A percentile compares a stretch with the other conserved stretches of the same genome.
Evolutionary conservation across 2,329 filamentous ascomycete species (phyloP).

Genomic region (Orbilia javanica): DNA sequence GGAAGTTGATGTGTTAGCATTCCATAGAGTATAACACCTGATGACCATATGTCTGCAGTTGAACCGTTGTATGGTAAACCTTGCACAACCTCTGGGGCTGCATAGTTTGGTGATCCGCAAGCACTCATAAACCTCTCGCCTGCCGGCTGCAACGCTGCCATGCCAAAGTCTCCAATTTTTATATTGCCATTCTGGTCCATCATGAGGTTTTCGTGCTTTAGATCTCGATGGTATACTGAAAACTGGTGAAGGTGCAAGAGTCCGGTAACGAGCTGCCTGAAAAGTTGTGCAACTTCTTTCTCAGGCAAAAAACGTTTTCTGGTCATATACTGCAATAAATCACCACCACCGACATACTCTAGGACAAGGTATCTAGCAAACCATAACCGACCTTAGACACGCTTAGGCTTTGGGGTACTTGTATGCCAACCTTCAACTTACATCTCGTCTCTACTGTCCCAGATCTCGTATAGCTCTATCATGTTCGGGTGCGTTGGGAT

Average conservation of each 20-base stretch:
- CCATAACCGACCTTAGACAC: not conserved
- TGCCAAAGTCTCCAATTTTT: conserved; percentile 97
- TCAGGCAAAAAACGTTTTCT: conserved; percentile 79
- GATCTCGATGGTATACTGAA: conserved; percentile 93
- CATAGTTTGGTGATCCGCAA: conserved; percentile 96
- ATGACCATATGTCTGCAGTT: conserved; percentile 92
- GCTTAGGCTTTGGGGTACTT: not conserved
- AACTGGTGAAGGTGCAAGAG: conserved; percentile 93
- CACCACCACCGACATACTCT: conserved; percentile 86
- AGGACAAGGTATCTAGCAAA: conserved; percentile 84
- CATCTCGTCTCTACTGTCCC: conserved; percentile 97
- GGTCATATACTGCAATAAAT: conserved; percentile 89
- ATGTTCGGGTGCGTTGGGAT: conserved; percentile 95
- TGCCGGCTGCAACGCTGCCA: conserved; percentile 90
- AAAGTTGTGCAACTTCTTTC: conserved; percentile 83
- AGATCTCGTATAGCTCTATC: conserved; percentile 93
- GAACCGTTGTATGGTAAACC: conserved; percentile 83
- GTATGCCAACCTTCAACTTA: conserved; percentile 68
- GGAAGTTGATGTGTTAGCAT: conserved; percentile 86
- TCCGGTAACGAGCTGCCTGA: conserved; percentile 92
- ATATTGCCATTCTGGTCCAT: conserved; percentile 80
- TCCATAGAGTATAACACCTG: conserved; percentile 89
- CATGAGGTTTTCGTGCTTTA: conserved; percentile 97
- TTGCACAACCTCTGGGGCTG: conserved; percentile 89
- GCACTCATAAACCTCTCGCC: conserved; percentile 85